phyloP scores from a whole-genome alignment of 2,329 filamentous ascomycete genomes.

The Sporothrix humicola region DNA sequence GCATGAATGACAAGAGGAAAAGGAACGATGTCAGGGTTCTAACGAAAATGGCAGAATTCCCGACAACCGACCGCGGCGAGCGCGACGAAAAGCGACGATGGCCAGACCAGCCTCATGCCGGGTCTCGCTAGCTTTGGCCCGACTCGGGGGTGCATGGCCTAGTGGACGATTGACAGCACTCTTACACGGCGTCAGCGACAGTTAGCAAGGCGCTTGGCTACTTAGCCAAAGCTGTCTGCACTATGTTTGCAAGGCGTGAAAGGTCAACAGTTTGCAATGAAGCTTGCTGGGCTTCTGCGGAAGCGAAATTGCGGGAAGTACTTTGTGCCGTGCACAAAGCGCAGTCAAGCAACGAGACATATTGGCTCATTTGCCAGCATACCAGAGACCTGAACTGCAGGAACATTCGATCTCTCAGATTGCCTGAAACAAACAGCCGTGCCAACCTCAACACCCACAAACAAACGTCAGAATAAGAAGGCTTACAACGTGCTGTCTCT shows the following conservation, averaged over 20 bases:
- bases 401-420: background rate
- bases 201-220: conserved; percentile 1
- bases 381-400: background rate
- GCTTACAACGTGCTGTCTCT: background rate
- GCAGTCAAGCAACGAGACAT: background rate
- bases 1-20: background rate
- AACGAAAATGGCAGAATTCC: conserved; percentile 11
- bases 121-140: conserved; percentile 23
- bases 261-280: background rate
- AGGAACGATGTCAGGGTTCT: background rate
- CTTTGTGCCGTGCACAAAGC: background rate
- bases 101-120: conserved; percentile 2
- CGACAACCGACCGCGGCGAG: conserved; percentile 1
- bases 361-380: background rate
- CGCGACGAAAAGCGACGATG: conserved; percentile 11
- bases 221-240: background rate
- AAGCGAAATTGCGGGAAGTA: background rate
- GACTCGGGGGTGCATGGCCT: conserved; percentile 16
- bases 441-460: background rate
- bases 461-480: background rate
- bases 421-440: background rate
- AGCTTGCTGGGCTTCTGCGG: background rate
- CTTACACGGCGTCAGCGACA: background rate
- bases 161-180: background rate
- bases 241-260: background rate